Conservation (phyloP, 306 rosid species). For the Quillaja saponaria region DNA sequence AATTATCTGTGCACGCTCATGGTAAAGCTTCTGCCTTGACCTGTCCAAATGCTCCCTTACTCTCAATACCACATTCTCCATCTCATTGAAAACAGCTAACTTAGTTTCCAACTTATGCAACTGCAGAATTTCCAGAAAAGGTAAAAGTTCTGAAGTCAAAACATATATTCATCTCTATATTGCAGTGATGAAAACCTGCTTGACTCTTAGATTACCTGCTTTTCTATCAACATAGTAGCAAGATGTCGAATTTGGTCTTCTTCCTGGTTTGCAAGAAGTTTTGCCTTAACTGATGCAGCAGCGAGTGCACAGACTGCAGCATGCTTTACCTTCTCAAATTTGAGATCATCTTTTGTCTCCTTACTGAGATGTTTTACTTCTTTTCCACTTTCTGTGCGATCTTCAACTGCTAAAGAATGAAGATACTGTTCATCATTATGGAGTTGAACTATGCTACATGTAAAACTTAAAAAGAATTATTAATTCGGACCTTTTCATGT, state of each 20-base stretch:
- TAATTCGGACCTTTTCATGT: conserved; percentile 4
- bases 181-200: not conserved
- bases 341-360: conserved; percentile 39
- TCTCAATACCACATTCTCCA: conserved; percentile 73
- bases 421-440: conserved; percentile 8
- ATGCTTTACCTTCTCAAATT: conserved; percentile 60
- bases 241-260: conserved; percentile 82
- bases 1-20: conserved; percentile 84
- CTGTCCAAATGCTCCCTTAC: conserved; percentile 80
- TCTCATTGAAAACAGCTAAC: conserved; percentile 66
- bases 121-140: conserved; percentile 45
- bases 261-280: conserved; percentile 79
- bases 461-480: conserved; percentile 6
- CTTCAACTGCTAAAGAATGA: conserved; percentile 49
- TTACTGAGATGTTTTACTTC: conserved; percentile 33
- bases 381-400: conserved; percentile 43
- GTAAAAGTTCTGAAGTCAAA: conserved; percentile 4
- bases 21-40: conserved; percentile 85
- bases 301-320: conserved; percentile 82
- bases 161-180: too few relatives aligned
- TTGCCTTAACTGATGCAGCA: conserved; percentile 89
- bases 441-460: conserved; percentile 9
- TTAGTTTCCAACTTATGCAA: conserved; percentile 81
- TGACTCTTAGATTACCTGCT: conserved; percentile 61
- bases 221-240: conserved; percentile 67